Percentiles rank a stretch among this genome's conserved stretches.
These are phyloP conservation scores for Calocera viscosa DNA, from an alignment of 768 basidiomycete genomes.

Conservation along the genomic window DNA sequence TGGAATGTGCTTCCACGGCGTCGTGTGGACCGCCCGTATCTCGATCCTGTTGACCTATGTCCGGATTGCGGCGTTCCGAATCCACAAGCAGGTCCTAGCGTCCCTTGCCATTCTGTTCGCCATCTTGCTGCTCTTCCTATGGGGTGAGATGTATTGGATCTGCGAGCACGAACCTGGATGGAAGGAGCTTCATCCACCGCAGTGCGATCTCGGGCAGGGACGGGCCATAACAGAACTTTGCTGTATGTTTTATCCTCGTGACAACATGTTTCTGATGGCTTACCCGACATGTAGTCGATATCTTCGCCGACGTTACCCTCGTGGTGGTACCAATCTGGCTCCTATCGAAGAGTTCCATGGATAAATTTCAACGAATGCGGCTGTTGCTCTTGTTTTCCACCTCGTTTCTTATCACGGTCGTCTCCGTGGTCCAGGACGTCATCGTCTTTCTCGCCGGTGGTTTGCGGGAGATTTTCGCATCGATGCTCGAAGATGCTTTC, in stretches of 20 bases:
- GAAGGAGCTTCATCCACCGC: constrained; percentile 29
- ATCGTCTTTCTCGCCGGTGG: constrained; percentile 32
- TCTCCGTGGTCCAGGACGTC: constrained; percentile 34
- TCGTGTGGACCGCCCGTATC: background rate
- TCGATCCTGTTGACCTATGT: background rate
- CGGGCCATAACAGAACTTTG: constrained; percentile 42
- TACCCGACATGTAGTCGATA: constrained; percentile 31
- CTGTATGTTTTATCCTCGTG: constrained; percentile 30
- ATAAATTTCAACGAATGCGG: constrained; percentile 30
- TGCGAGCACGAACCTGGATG: constrained; percentile 33
- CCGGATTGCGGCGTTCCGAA: background rate
- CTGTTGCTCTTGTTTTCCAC: constrained; percentile 44
- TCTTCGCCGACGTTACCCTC: constrained; percentile 36
- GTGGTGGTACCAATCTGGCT: constrained; percentile 37
- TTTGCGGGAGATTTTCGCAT: constrained; percentile 33
- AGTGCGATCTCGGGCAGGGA: constrained; percentile 35
- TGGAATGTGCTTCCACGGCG: constrained; percentile 1
- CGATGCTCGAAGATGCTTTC: constrained; percentile 24
- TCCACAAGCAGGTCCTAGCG: background rate
- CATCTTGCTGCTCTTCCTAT: constrained; percentile 26
- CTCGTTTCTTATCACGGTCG: constrained; percentile 39
- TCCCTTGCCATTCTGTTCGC: background rate
- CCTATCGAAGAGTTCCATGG: constrained; percentile 33
- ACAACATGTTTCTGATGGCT: constrained; percentile 6
- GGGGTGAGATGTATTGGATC: constrained; percentile 37